phyloP scores from a whole-genome alignment of 1,284 basidiomycete species.

The Taiwanofungus camphoratus region DNA sequence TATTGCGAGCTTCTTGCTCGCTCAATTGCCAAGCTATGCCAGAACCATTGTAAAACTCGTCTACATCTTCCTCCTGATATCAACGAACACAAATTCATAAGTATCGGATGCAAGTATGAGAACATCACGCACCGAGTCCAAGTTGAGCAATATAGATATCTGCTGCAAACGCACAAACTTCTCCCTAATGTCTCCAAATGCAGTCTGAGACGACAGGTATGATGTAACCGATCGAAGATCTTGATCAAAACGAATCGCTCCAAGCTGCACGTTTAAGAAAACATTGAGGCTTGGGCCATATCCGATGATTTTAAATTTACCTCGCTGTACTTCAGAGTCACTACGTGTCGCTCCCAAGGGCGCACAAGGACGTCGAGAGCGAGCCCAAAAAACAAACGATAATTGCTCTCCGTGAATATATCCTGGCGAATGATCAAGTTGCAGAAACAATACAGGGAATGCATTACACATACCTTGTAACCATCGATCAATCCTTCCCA shows the following conservation, averaged over 20 bases:
- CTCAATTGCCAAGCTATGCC: slow-evolving; percentile 88
- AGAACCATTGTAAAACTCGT: slow-evolving; percentile 88
- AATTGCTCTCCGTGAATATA: slow-evolving; percentile 83
- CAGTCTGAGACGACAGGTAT: slow-evolving; percentile 81
- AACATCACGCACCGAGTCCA: slow-evolving; percentile 64
- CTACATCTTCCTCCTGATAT: slow-evolving; percentile 79
- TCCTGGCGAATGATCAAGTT: slow-evolving; percentile 42
- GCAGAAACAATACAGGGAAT: slow-evolving; percentile 2
- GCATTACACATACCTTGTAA: slow-evolving; percentile 58
- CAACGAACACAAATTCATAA: slow-evolving; percentile 4
- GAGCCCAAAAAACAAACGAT: slow-evolving; percentile 78
- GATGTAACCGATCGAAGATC: slow-evolving; percentile 83
- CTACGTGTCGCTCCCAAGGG: slow-evolving; percentile 90
- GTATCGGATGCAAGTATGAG: not conserved
- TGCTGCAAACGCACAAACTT: slow-evolving; percentile 92
- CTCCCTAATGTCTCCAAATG: slow-evolving; percentile 84
- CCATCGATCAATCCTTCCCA: slow-evolving; percentile 85
- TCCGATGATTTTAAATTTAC: slow-evolving; percentile 36
- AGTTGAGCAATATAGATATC: slow-evolving; percentile 86
- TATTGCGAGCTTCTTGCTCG: slow-evolving; percentile 70
- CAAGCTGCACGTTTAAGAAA: slow-evolving; percentile 51
- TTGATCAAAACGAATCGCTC: slow-evolving; percentile 94
- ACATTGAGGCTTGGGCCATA: not conserved
- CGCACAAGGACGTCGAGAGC: slow-evolving; percentile 82
- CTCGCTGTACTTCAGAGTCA: slow-evolving; percentile 84